These are phyloP conservation scores for Orbilia blumenaviensis DNA, from an alignment of 2,329 filamentous ascomycete species.

Conservation along the genomic window DNA sequence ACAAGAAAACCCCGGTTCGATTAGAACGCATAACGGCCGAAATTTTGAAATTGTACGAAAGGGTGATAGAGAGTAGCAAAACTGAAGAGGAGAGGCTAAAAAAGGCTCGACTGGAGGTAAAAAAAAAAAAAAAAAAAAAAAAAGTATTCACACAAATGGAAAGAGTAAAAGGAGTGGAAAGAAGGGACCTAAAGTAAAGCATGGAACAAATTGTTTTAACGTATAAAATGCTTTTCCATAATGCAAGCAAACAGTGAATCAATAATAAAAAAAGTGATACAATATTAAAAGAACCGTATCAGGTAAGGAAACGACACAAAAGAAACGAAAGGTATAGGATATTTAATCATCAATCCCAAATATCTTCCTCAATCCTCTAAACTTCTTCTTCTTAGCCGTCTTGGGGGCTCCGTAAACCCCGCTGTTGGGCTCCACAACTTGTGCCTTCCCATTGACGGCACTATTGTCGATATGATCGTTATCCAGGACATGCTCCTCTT, in stretches of 20 bases:
- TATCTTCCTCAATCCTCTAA: conserved; percentile 46
- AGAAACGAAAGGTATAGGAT: conserved; percentile 10
- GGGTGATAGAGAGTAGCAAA: background rate
- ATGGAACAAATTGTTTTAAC: conserved; percentile 18
- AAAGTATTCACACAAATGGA: conserved; percentile 14
- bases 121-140: background rate
- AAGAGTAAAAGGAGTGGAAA: background rate
- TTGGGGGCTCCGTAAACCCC: conserved; percentile 34
- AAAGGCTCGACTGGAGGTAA: background rate
- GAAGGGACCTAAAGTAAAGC: background rate
- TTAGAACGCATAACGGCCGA: background rate
- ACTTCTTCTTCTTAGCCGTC: conserved; percentile 50
- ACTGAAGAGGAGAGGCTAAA: background rate
- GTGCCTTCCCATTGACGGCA: conserved; percentile 15
- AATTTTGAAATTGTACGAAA: background rate
- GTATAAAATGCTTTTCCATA: conserved; percentile 42
- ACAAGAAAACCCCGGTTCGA: background rate
- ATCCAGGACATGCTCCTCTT: conserved; percentile 18
- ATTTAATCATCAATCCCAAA: conserved; percentile 49
- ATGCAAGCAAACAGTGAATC: background rate
- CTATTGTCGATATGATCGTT: conserved; percentile 1
- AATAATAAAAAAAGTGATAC: conserved; percentile 1
- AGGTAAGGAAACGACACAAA: conserved; percentile 19
- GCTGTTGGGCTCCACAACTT: conserved; percentile 28
- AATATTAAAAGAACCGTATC: conserved; percentile 10